These are phyloP conservation scores for Cochlearia excelsa DNA, from an alignment of 345 rosid genomes.

Conservation along the genomic window DNA sequence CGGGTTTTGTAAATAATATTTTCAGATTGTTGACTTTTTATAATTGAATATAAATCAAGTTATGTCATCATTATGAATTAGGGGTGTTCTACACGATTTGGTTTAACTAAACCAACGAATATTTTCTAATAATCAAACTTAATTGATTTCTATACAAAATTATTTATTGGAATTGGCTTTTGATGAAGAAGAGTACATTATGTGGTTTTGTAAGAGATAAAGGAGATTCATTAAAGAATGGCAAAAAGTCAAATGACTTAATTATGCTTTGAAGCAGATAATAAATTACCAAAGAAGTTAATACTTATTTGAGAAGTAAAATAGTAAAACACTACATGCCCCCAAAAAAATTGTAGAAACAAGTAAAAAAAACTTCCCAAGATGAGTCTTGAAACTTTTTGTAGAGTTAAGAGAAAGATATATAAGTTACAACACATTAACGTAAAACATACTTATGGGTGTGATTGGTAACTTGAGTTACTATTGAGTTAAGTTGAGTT, in stretches of 20 bases:
- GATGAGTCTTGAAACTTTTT: no score
- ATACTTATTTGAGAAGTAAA: not conserved
- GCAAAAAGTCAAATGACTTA: slow-evolving; percentile 35
- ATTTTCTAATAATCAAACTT: not conserved
- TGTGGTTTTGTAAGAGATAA: slow-evolving; percentile 29
- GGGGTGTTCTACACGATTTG: slow-evolving; percentile 15
- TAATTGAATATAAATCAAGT: not conserved
- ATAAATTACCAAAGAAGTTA: not conserved
- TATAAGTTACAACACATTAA: no score
- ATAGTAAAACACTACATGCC: not conserved
- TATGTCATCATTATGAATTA: slow-evolving; percentile 3
- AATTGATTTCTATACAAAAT: no score
- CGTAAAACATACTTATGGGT: no score
- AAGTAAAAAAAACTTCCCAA: no score
- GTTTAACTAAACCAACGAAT: slow-evolving; percentile 23
- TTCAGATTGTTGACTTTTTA: no score
- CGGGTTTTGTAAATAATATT: no score
- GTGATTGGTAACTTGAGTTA: no score
- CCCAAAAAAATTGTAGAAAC: no score
- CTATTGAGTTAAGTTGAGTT: no score
- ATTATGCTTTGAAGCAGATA: slow-evolving; percentile 7
- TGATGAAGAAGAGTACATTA: slow-evolving; percentile 8
- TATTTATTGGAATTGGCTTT: slow-evolving; percentile 25
- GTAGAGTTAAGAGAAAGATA: no score
- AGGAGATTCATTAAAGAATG: slow-evolving; percentile 19